phyloP scores from a whole-genome alignment of 306 rosid genomes.

The Carpinus viminea region DNA sequence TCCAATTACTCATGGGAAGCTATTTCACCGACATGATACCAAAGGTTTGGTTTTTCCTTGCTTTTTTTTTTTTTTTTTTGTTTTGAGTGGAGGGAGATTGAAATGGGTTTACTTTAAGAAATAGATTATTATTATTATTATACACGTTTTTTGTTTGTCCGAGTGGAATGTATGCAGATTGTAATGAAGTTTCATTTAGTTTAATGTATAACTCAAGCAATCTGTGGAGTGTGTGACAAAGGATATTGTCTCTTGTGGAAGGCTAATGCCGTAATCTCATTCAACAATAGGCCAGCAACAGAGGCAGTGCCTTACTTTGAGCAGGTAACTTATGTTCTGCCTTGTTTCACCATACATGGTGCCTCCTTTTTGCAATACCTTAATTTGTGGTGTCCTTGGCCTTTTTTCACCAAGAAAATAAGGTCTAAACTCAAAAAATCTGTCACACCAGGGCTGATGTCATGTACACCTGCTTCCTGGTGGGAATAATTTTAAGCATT shows the following conservation, averaged over 20 bases:
- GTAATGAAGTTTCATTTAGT: constrained; percentile 29
- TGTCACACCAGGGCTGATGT: not conserved
- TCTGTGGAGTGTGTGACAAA: constrained; percentile 26
- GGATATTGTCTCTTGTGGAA: constrained; percentile 51
- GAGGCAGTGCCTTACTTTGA: constrained; percentile 98
- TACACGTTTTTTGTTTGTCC: not conserved
- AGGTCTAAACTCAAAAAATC: not conserved
- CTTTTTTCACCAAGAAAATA: not conserved
- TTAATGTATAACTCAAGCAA: constrained; percentile 20
- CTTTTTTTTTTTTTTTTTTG: constrained; percentile 7
- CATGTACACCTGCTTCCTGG: not conserved
- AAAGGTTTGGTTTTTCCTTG: constrained; percentile 42
- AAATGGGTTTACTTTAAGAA: not conserved
- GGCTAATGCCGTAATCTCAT: constrained; percentile 91
- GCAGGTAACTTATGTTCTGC: constrained; percentile 57
- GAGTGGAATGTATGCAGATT: constrained; percentile 1
- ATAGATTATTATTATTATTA: not conserved
- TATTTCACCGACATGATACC: constrained; percentile 47
- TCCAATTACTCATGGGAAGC: constrained; percentile 53
- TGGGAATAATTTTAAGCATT: not conserved
- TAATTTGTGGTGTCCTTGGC: constrained; percentile 5
- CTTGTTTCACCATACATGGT: constrained; percentile 6
- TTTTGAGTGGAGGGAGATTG: no score
- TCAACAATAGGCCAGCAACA: constrained; percentile 92
- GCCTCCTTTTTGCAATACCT: not conserved